phyloP scores from a whole-genome alignment of 306 rosid genomes.

The Malus fusca region DNA sequence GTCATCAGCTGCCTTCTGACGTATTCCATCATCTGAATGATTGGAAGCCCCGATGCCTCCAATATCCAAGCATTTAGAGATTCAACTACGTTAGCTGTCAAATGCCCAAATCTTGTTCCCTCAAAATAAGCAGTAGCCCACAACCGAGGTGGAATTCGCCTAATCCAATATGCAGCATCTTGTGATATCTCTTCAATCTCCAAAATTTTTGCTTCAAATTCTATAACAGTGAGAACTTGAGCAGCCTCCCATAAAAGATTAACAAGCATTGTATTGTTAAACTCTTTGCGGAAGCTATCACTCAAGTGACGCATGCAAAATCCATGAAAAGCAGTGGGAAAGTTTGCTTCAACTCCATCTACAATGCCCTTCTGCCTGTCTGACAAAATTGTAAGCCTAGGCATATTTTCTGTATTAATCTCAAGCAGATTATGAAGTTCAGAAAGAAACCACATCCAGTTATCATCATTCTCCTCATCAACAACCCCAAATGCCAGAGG shows the following conservation, averaged over 20 bases:
- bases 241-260: constrained; percentile 85
- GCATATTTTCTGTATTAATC: constrained; percentile 83
- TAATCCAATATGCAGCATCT: constrained; percentile 81
- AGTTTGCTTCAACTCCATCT: constrained; percentile 72
- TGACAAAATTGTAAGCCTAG: constrained; percentile 79
- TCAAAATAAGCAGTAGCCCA: constrained; percentile 91
- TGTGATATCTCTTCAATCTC: constrained; percentile 76
- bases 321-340: constrained; percentile 86
- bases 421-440: constrained; percentile 78
- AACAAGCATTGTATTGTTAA: constrained; percentile 60
- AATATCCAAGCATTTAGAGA: constrained; percentile 65
- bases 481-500: constrained; percentile 87
- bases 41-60: constrained; percentile 83
- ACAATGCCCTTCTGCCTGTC: constrained; percentile 77
- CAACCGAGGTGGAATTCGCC: constrained; percentile 62
- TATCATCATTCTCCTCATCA: constrained; percentile 79
- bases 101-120: constrained; percentile 72
- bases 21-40: constrained; percentile 88
- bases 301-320: constrained; percentile 84
- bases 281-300: constrained; percentile 83
- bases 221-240: constrained; percentile 64
- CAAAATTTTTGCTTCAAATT: constrained; percentile 60
- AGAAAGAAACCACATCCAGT: constrained; percentile 89
- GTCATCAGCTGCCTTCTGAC: constrained; percentile 85
- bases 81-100: constrained; percentile 70